Conservation (phyloP, 306 rosid genomes). For the Aeschynomene evenia region DNA sequence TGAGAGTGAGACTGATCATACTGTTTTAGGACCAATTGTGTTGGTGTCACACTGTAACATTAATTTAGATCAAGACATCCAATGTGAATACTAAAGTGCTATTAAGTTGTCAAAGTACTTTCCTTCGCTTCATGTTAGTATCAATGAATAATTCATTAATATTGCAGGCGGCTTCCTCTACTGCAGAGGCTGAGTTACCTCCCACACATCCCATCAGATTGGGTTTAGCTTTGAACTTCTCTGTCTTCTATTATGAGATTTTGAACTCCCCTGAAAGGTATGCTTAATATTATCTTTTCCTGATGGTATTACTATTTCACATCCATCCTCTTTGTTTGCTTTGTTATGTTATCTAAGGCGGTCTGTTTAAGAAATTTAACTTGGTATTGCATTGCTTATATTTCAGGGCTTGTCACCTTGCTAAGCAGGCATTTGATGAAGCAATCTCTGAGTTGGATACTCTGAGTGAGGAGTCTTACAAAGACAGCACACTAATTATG, state of each 20-base stretch:
- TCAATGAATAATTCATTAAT: constrained; percentile 6
- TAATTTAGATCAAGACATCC: constrained; percentile 3
- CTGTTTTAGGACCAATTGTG: too few relatives aligned
- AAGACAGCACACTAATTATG: constrained; percentile 65
- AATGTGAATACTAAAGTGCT: background rate
- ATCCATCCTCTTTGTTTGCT: background rate
- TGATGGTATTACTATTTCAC: background rate
- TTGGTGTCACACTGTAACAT: constrained; percentile 10
- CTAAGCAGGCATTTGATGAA: constrained; percentile 71
- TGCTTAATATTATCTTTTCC: background rate
- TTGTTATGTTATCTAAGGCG: background rate
- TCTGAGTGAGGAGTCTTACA: constrained; percentile 66
- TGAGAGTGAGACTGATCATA: too few relatives aligned
- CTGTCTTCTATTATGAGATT: constrained; percentile 77
- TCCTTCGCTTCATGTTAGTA: background rate
- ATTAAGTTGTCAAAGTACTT: background rate
- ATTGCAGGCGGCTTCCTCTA: constrained; percentile 48
- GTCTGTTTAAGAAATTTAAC: constrained; percentile 7
- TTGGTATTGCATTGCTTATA: constrained; percentile 3
- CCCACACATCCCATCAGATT: constrained; percentile 66
- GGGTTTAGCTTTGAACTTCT: constrained; percentile 69
- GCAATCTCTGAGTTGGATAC: constrained; percentile 67
- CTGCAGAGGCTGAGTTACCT: constrained; percentile 56
- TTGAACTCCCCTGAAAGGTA: constrained; percentile 75
- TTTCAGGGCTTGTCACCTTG: constrained; percentile 64